phyloP scores from a whole-genome alignment of 2,329 filamentous ascomycete species.

The Botrytis paeoniae region DNA sequence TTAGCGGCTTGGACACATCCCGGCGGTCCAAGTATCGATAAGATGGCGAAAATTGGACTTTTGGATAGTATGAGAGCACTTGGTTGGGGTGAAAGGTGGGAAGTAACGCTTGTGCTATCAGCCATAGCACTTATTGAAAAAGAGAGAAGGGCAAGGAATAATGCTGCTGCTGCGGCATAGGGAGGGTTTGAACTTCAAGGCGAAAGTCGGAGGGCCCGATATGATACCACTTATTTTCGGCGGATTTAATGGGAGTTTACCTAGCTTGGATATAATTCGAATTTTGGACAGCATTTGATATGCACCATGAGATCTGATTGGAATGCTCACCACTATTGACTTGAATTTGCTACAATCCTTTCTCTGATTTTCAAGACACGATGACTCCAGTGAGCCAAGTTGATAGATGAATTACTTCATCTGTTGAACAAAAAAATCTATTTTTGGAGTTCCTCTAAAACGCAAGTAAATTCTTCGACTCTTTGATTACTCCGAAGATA shows the following conservation, averaged over 20 bases:
- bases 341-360: not conserved
- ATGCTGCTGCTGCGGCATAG: not conserved
- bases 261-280: not conserved
- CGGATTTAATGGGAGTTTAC: not conserved
- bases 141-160: not conserved
- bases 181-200: not conserved
- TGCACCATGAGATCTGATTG: not conserved
- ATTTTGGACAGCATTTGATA: not conserved
- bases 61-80: slow-evolving; percentile 4
- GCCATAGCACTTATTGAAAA: slow-evolving; percentile 11
- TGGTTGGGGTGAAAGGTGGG: slow-evolving; percentile 18
- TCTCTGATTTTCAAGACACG: not conserved
- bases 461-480: not conserved
- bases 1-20: slow-evolving; percentile 7
- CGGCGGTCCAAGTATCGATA: not conserved
- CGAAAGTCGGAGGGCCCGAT: not conserved
- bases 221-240: not conserved
- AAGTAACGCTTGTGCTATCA: slow-evolving; percentile 8
- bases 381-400: not conserved
- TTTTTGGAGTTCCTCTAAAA: not conserved
- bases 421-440: not conserved
- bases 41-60: slow-evolving; percentile 10
- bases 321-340: not conserved
- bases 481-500: not conserved
- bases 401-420: too few relatives aligned